Base-by-base conservation (phyloP, 805 yeast genomes). In the Priceomyces medius region DNA sequence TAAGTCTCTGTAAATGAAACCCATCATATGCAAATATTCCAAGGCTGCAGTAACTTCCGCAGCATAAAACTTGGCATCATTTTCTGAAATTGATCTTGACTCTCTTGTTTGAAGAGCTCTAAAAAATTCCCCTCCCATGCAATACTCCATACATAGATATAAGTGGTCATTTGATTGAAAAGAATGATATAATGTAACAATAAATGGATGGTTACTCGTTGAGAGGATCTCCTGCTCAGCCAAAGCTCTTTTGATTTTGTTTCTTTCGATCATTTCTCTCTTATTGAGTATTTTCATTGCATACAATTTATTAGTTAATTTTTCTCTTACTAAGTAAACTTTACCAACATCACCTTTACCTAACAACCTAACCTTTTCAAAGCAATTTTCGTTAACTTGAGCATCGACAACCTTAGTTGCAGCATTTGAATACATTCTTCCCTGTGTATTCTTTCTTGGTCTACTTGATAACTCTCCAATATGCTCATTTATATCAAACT, bases 81-180 rank as follows among this genome's bases (percentile, higher is more conserved):
- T 77, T 61, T 93, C 99, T 16, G 80, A 70, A 10, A 93, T 83
- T 50, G 95, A 86, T 58, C 89, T 88, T 41, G 88, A 80, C 46
- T 81, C 83, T 46, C 97, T 74, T 0, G 97, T 89, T 64, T 93
- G 99, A 40, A 93, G 66, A 0, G 98, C 99, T 45, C 98, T 72
- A 71, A 93, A 93, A 56, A 93, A 93, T 65, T 95, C 99, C 35
- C 99, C 99, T 21, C 99, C 99, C 89, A 93, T 88, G 58, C 99
- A 93, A 56, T 91, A 93, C 61, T 93, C 99, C 96, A 95, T 91
- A 64, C 99, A 93, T 31, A 93, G 76, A 53, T 89, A 93, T 8
- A 93, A 65, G 56, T 86, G 81, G 53, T 90, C 97, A 45, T 88
- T 93, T 3, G 96, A 85, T 65, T 93, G 99, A 68, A 93, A 93